Evolutionary conservation across 2,329 filamentous ascomycete species (phyloP).

Genomic region (Fusarium tanahbumbuense): DNA sequence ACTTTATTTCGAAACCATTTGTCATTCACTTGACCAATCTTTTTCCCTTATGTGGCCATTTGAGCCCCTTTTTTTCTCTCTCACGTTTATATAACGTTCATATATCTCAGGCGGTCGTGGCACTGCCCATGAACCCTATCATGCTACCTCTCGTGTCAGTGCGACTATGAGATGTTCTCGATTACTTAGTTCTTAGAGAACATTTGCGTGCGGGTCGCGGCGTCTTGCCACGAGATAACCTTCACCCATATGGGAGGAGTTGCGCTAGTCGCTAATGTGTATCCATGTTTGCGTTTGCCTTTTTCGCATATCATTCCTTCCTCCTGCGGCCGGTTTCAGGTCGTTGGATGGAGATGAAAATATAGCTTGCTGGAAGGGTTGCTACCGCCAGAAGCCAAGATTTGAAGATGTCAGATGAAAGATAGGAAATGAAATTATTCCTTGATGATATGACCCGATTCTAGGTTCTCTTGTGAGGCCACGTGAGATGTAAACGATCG

Average conservation of each 20-base stretch:
- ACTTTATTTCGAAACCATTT: slow-evolving; percentile 38
- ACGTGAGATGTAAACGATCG: neutral
- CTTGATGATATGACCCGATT: slow-evolving; percentile 16
- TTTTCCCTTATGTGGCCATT: slow-evolving; percentile 29
- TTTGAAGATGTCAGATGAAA: slow-evolving; percentile 42
- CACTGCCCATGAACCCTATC: slow-evolving; percentile 29
- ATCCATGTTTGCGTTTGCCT: slow-evolving; percentile 41
- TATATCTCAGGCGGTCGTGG: slow-evolving; percentile 36
- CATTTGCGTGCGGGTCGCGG: slow-evolving; percentile 31
- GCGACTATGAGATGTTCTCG: slow-evolving; percentile 25
- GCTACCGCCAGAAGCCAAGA: slow-evolving; percentile 30
- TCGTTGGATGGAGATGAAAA: slow-evolving; percentile 41
- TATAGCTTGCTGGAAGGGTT: slow-evolving; percentile 23
- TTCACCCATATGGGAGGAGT: slow-evolving; percentile 17
- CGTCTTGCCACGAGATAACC: slow-evolving; percentile 24
- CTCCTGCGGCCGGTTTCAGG: slow-evolving; percentile 37
- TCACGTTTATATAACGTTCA: slow-evolving; percentile 44
- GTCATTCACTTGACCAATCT: slow-evolving; percentile 42
- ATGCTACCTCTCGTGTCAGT: slow-evolving; percentile 29
- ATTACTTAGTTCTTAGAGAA: slow-evolving; percentile 11
- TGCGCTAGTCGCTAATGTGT: slow-evolving; percentile 48
- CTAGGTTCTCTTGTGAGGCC: neutral
- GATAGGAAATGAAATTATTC: slow-evolving; percentile 44
- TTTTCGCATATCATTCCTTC: slow-evolving; percentile 42
- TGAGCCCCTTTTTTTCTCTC: slow-evolving; percentile 33